These are phyloP conservation scores for Stentor roeselii DNA, from an alignment of 73 alveolate genomes.

Conservation along the genomic window DNA sequence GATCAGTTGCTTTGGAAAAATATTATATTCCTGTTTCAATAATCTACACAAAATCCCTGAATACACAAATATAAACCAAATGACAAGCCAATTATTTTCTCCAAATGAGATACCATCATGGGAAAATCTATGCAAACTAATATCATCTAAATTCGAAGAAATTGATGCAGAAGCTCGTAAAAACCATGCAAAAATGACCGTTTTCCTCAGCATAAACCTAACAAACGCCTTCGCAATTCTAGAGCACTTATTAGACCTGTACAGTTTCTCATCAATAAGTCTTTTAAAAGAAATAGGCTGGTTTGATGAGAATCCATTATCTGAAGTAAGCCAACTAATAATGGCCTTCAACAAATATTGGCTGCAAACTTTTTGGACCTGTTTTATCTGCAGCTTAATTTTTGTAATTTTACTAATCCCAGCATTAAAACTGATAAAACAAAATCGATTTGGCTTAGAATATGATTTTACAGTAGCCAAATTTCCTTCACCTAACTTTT, in stretches of 20 bases:
- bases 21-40: too few relatives aligned
- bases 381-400: neutral
- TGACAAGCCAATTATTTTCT: too few relatives aligned
- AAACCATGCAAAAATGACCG: neutral
- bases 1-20: too few relatives aligned
- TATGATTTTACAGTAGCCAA: neutral
- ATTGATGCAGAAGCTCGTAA: too few relatives aligned
- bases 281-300: neutral
- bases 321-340: neutral
- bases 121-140: too few relatives aligned
- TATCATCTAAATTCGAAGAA: too few relatives aligned
- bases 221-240: neutral
- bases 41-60: too few relatives aligned
- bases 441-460: neutral
- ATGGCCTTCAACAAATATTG: neutral
- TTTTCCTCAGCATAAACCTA: neutral
- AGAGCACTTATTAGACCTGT: neutral
- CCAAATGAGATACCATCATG: too few relatives aligned
- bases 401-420: neutral
- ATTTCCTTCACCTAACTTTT: neutral
- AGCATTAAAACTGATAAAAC: neutral
- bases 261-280: neutral
- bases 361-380: neutral
- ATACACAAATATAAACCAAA: too few relatives aligned
- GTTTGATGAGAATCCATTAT: neutral